Evolutionary conservation across 257 asterid species (phyloP), one percentile per base, ranked within the genome.

Genomic region (Ophiorrhiza pumila): DNA sequence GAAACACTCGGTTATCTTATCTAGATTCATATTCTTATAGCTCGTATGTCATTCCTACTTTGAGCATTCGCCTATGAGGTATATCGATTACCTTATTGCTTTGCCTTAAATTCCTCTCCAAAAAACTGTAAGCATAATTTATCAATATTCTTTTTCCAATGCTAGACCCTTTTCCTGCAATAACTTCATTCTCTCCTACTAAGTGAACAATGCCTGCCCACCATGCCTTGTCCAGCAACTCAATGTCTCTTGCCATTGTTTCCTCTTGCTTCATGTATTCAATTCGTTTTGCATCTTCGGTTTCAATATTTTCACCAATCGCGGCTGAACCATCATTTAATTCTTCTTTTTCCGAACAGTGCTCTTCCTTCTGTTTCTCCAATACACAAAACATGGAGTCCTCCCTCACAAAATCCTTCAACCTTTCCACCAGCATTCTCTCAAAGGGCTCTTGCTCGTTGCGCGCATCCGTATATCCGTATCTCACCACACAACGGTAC

Each of bases 171-270:
- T 82, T 81, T 3, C 74, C 59, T 5, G 95, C 89, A 71, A 80
- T 74, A 73, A 86, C 88, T 46, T 90, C 94, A n/a, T 83, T 85
- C 57, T 90, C 96, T 14, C 96, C 90, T 6, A 90, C 87, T 68
- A 90, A 18, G 53, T 90, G 94, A 52, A 86, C 90, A 53, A 90
- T 86, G 34, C 94, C 89, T 1, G 46, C 71, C 39, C 50, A n/a
- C 67, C 76, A 50, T 9, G 90, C 89, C 59, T 49, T 64, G 0
- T 90, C 92, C 75, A 88, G 3, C 59, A 37, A 15, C 74, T 63
- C 84, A 5, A 85, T 39, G 4, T 84, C 87, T 49, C 55, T 71
- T 41, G 57, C 72, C 74, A 58, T 50, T 7, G 25, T 72, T 35
- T 35, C 73, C 6, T 31, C 39, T 41, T 27, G 39, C 34, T 49